Percentiles rank a stretch among this genome's conserved stretches.
phyloP scores from a whole-genome alignment of 768 basidiomycete species.

The Galerina marginata region DNA sequence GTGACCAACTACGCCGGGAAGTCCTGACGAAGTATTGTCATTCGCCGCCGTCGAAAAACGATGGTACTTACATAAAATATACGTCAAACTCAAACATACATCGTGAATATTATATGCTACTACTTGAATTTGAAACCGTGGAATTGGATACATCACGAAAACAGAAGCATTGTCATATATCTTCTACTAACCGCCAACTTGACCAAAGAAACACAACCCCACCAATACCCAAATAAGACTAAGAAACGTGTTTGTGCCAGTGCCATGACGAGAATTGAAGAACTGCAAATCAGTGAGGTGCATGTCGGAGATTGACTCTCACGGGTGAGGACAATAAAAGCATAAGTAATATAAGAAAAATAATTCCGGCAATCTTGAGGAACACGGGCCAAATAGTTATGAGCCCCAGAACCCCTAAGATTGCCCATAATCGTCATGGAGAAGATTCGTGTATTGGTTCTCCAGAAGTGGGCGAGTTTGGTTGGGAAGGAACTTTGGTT shows the following conservation, averaged over 20 bases:
- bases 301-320: background rate
- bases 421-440: slow-evolving; percentile 29
- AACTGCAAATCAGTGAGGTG: background rate
- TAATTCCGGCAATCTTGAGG: slow-evolving; percentile 24
- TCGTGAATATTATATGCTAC: too few relatives aligned
- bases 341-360: slow-evolving; percentile 7
- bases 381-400: slow-evolving; percentile 16
- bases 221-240: background rate
- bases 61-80: too few relatives aligned
- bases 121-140: too few relatives aligned
- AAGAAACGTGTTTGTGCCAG: too few relatives aligned
- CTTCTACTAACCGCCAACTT: too few relatives aligned
- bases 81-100: too few relatives aligned
- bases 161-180: too few relatives aligned
- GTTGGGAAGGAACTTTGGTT: background rate
- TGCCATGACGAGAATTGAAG: background rate
- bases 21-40: too few relatives aligned
- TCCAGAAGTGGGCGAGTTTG: background rate
- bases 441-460: background rate
- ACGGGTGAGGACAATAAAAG: slow-evolving; percentile 8
- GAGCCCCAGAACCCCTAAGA: slow-evolving; percentile 22
- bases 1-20: too few relatives aligned
- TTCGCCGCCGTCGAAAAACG: too few relatives aligned
- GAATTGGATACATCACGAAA: too few relatives aligned
- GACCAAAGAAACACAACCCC: background rate